phyloP scores from a whole-genome alignment of 1,284 basidiomycete genomes.

The Sanghuangporus sanghuang region DNA sequence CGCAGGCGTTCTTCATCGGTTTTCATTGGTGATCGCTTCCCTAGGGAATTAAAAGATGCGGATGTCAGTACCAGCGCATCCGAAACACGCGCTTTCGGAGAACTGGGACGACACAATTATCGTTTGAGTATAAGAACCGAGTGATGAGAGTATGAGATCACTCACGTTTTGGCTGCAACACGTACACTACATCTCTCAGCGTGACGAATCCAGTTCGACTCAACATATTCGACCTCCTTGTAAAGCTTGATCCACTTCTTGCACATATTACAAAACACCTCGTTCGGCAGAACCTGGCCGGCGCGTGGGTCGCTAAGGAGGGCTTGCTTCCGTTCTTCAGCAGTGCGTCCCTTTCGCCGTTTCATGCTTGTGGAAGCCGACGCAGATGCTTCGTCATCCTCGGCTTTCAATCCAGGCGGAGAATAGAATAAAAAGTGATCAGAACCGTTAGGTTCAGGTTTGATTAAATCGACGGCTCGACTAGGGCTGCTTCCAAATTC shows the following conservation, averaged over 20 bases:
- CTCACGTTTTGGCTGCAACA: background rate
- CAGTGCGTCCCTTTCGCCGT: constrained; percentile 13
- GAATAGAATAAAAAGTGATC: background rate
- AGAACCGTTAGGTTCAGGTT: background rate
- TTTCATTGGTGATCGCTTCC: background rate
- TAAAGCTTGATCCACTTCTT: constrained; percentile 18
- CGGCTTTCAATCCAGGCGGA: background rate
- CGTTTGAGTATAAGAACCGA: background rate
- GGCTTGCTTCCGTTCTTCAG: constrained; percentile 8
- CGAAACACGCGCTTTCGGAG: background rate
- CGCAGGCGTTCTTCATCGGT: constrained; percentile 22
- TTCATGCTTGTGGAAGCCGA: background rate
- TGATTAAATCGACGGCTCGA: background rate
- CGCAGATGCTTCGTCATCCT: background rate
- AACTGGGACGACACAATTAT: background rate
- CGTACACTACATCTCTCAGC: constrained; percentile 13
- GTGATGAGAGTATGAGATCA: background rate
- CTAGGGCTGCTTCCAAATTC: background rate
- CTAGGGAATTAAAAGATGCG: background rate
- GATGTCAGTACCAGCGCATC: background rate
- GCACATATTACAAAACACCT: constrained; percentile 17
- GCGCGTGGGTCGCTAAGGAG: constrained; percentile 8
- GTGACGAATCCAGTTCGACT: constrained; percentile 18
- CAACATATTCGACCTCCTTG: constrained; percentile 15
- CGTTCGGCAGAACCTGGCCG: constrained; percentile 13